A percentile compares a stretch with the other conserved stretches of the same genome.
These are phyloP conservation scores for Pleomassaria siparia DNA, from an alignment of 2,329 filamentous ascomycete species.

Conservation along the genomic window DNA sequence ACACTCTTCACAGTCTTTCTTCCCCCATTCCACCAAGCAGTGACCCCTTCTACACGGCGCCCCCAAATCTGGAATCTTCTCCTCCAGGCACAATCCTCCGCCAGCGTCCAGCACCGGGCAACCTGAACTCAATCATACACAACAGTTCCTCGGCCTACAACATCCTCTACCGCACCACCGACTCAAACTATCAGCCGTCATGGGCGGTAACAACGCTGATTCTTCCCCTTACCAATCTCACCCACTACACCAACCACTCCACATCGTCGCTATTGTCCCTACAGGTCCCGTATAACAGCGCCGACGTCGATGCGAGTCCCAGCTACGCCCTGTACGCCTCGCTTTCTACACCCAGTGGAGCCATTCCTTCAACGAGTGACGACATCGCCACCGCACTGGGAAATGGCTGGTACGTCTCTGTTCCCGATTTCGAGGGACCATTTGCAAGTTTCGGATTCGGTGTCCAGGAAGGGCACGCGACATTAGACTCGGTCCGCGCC, in stretches of 20 bases:
- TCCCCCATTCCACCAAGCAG: constrained; percentile 10
- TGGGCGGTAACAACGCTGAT: constrained; percentile 19
- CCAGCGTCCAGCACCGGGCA: constrained; percentile 13
- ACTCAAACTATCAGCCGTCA: constrained; percentile 14
- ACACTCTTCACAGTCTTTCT: not conserved
- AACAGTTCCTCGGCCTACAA: constrained; percentile 15
- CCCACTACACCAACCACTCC: not conserved
- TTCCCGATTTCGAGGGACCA: constrained; percentile 29
- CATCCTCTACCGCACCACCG: constrained; percentile 19
- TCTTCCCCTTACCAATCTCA: constrained; percentile 6
- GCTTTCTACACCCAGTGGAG: not conserved
- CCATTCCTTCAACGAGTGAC: constrained; percentile 2
- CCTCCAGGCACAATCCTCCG: constrained; percentile 17
- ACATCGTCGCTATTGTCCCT: constrained; percentile 15
- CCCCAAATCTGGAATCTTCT: constrained; percentile 8
- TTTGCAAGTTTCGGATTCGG: constrained; percentile 24
- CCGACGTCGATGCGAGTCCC: constrained; percentile 13
- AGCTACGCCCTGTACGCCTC: constrained; percentile 12
- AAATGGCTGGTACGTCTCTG: constrained; percentile 22
- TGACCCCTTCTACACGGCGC: constrained; percentile 19
- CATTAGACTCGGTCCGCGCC: constrained; percentile 28
- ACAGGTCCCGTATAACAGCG: constrained; percentile 19
- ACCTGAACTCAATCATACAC: constrained; percentile 9
- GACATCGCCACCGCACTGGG: constrained; percentile 16
- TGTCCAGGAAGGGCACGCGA: constrained; percentile 23